Conservation (phyloP, 2,329 filamentous ascomycete species). For the Stemphylium lycopersici region DNA sequence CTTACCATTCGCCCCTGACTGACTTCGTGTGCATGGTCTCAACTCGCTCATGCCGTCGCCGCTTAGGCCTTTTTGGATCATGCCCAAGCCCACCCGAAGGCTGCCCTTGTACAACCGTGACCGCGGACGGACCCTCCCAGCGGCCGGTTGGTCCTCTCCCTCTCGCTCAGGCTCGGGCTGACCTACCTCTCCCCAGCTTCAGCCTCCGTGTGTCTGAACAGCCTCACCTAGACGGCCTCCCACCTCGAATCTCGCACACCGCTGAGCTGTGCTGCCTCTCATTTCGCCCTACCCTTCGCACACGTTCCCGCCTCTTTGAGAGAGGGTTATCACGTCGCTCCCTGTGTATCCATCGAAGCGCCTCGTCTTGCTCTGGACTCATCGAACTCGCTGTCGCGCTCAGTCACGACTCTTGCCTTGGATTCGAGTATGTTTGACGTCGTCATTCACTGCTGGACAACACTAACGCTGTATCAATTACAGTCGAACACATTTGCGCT, state of each 20-base stretch:
- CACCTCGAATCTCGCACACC: constrained; percentile 32
- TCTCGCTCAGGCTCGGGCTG: constrained; percentile 24
- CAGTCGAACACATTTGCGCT: constrained; percentile 16
- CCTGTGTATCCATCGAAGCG: constrained; percentile 21
- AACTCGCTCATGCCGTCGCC: constrained; percentile 29
- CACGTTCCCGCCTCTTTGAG: constrained; percentile 42
- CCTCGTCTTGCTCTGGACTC: constrained; percentile 12
- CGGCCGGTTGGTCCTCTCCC: constrained; percentile 29
- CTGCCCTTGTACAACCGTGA: constrained; percentile 35
- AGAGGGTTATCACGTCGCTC: constrained; percentile 38
- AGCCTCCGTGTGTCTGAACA: constrained; percentile 37
- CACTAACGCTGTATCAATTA: constrained; percentile 25
- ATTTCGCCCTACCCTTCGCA: constrained; percentile 29
- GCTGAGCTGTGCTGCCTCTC: constrained; percentile 47
- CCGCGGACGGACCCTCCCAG: constrained; percentile 25
- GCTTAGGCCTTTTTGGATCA: constrained; percentile 26
- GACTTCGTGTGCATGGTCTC: constrained; percentile 18
- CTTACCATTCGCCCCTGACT: constrained; percentile 29
- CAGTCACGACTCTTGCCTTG: constrained; percentile 21
- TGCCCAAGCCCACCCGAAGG: constrained; percentile 20
- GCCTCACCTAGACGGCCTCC: constrained; percentile 33
- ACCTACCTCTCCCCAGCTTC: constrained; percentile 36
- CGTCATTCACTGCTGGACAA: constrained; percentile 18
- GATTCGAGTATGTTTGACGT: constrained; percentile 28
- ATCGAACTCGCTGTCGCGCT: constrained; percentile 21